Evolutionary conservation across 2,329 filamentous ascomycete species (phyloP).

Genomic region (Pseudopithomyces maydicus): DNA sequence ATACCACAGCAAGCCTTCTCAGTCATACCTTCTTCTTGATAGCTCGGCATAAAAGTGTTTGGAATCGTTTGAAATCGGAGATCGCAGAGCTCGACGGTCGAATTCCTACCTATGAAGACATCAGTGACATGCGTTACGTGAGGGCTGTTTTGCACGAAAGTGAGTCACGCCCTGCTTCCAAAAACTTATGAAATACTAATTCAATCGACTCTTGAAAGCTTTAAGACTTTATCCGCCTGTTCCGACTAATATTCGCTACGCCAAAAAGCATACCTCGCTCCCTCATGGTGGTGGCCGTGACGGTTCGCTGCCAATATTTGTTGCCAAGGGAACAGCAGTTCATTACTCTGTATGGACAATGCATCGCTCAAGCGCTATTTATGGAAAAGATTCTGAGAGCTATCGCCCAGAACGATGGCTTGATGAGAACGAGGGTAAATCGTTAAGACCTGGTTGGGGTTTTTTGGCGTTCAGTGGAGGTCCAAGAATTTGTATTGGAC

Average conservation of each 20-base stretch:
- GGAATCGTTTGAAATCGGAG: conserved; percentile 42
- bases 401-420: conserved; percentile 46
- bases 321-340: conserved; percentile 31
- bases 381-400: conserved; percentile 34
- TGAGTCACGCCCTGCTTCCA: neutral
- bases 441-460: conserved; percentile 30
- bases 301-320: conserved; percentile 27
- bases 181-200: too few species aligned
- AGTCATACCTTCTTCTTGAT: conserved; percentile 42
- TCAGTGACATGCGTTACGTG: conserved; percentile 24
- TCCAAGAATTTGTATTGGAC: conserved; percentile 33
- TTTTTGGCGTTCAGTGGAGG: conserved; percentile 36
- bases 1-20: conserved; percentile 38
- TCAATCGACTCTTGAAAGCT: too few species aligned
- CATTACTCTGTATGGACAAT: conserved; percentile 26
- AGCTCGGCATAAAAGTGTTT: conserved; percentile 40
- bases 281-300: conserved; percentile 38
- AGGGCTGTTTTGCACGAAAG: neutral
- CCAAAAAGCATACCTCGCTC: conserved; percentile 30
- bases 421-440: conserved; percentile 12
- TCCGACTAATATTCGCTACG: conserved; percentile 34
- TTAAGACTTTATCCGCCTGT: conserved; percentile 39
- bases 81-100: conserved; percentile 7
- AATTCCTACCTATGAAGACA: neutral
- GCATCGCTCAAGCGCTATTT: conserved; percentile 38